These are phyloP conservation scores for Anthracocystis panici-leucophaei DNA, from an alignment of 1,284 basidiomycete genomes.

Conservation along the genomic window DNA sequence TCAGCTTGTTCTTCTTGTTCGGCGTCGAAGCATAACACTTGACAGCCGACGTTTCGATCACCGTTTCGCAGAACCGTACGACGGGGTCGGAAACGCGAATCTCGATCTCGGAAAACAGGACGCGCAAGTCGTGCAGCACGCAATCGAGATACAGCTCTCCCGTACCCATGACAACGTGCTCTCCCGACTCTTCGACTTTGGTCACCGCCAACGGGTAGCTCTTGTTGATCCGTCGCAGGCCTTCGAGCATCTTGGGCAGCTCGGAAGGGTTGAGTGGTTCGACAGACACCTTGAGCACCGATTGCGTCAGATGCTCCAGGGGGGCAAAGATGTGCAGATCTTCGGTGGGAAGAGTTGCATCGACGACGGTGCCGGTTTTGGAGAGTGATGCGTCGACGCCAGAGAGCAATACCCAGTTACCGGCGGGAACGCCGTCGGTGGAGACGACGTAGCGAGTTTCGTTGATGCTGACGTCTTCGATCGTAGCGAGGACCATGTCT, in stretches of 20 bases:
- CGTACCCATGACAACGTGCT: conserved; percentile 95
- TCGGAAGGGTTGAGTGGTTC: conserved; percentile 98
- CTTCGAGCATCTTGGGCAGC: conserved; percentile 97
- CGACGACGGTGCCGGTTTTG: conserved; percentile 87
- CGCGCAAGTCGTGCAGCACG: conserved; percentile 93
- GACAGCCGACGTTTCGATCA: conserved; percentile 94
- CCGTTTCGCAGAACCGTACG: conserved; percentile 97
- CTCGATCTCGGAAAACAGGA: conserved; percentile 95
- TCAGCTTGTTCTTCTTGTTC: conserved; percentile 81
- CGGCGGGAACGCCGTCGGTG: conserved; percentile 86
- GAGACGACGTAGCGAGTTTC: conserved; percentile 94
- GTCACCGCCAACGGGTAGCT: conserved; percentile 93
- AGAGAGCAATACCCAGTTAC: conserved; percentile 90
- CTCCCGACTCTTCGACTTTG: conserved; percentile 97
- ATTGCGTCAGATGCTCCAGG: conserved; percentile 94
- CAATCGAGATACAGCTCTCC: conserved; percentile 97
- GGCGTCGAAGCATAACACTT: conserved; percentile 99
- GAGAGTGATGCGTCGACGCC: conserved; percentile 94
- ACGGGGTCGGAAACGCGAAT: conserved; percentile 99
- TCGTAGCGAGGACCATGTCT: conserved; percentile 88
- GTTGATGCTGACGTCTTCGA: conserved; percentile 89
- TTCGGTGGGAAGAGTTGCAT: conserved; percentile 71
- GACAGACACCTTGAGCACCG: conserved; percentile 98
- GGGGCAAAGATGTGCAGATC: conserved; percentile 94
- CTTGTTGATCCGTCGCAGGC: conserved; percentile 96